Conservation (phyloP, 192 early-diverging fungal species). For the Backusella sp. region DNA sequence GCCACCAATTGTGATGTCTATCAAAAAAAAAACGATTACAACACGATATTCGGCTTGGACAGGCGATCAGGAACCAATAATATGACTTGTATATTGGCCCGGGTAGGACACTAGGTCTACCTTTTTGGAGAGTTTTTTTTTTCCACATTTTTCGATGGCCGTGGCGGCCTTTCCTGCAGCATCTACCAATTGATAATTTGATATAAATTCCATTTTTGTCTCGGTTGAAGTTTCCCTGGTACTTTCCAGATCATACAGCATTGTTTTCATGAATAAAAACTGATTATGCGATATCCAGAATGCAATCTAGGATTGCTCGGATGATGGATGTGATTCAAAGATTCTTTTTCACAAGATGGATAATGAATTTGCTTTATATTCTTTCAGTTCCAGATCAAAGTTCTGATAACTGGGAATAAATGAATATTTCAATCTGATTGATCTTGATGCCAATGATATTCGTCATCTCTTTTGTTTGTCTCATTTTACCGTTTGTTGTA, state of each 20-base stretch:
- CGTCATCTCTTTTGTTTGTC: not conserved
- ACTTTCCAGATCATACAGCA: slow-evolving; percentile 44
- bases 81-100: slow-evolving; percentile 1
- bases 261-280: slow-evolving; percentile 37
- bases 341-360: not conserved
- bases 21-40: not conserved
- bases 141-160: slow-evolving; percentile 11
- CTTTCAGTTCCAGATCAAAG: not conserved
- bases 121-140: slow-evolving; percentile 20
- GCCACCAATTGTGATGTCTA: no score
- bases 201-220: slow-evolving; percentile 14
- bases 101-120: slow-evolving; percentile 17
- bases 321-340: not conserved
- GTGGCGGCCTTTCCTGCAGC: slow-evolving; percentile 22
- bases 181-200: slow-evolving; percentile 13
- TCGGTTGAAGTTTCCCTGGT: slow-evolving; percentile 39
- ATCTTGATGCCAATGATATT: not conserved
- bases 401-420: not conserved
- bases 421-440: not conserved
- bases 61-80: not conserved
- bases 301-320: slow-evolving; percentile 36
- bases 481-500: not conserved
- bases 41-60: slow-evolving; percentile 5
- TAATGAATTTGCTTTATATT: not conserved
- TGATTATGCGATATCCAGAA: slow-evolving; percentile 38